Evolutionary conservation across 176 grass and related monocot genomes (phyloP), one percentile per base, ranked within the genome.

Genomic region (Chrysopogon serrulatus): DNA sequence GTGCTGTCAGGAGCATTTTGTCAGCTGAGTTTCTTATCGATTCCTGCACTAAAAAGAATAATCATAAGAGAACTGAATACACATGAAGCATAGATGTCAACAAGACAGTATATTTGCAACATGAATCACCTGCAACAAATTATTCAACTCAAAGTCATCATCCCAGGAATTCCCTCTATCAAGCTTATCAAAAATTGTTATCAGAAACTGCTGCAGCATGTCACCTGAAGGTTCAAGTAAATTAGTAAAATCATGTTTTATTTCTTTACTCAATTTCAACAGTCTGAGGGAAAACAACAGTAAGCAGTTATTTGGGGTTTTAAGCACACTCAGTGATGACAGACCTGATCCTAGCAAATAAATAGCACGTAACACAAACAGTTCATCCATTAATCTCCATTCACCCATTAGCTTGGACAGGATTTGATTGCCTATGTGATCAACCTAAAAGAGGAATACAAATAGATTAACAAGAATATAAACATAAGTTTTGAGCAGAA

Each of bases 321-420:
- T 61, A 53, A 59, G 53, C 10, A 5, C 1, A 74, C 7, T 70
- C 10, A 35, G 48, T 51, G 57, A 74, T 77, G 35, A 32, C 68
- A 79, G 72, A 95, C 96, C 96, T 85, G 96, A 98, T n/a, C 96
- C 96, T 86, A 98, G 83, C 80, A 98, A 90, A 92, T 90, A 98
- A 71, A 98, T 92, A 83, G 89, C 87, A 78, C 85, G 96, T 74
- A 98, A 83, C n/a, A 98, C 88, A 91, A 91, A 86, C 33, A 95
- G 85, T 85, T 93, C 93, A 27, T 98, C 93, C 87, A 98, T 93
- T 86, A 98, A 92, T 93, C 87, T 94, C 96, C 96, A 98, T 68
- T 89, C 93, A 59, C 85, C 87, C 93, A 93, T 92, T 73, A 98
- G 80, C 77, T 92, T 98, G 28, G 63, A 84, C 41, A 98, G 81